Percentiles rank a stretch among this genome's conserved stretches.
phyloP scores from a whole-genome alignment of 306 rosid genomes.

The Crotalaria pallida region DNA sequence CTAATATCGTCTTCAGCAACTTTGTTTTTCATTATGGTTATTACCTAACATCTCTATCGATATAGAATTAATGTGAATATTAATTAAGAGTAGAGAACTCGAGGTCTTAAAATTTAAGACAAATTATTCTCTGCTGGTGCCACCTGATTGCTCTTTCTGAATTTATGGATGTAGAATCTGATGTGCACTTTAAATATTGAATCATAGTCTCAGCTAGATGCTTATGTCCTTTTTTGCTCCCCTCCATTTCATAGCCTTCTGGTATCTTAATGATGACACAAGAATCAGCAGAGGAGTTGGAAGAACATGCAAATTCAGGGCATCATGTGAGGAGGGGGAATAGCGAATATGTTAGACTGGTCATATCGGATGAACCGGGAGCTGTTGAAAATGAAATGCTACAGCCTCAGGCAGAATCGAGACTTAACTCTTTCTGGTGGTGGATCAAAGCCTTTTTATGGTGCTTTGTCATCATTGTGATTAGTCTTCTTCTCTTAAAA shows the following conservation, averaged over 20 bases:
- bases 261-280: constrained; percentile 43
- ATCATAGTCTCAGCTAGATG: background rate
- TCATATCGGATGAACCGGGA: constrained; percentile 59
- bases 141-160: background rate
- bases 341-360: constrained; percentile 81
- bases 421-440: constrained; percentile 49
- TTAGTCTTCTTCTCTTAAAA: constrained; percentile 44
- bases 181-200: constrained; percentile 4
- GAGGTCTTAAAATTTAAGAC: background rate
- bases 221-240: constrained; percentile 8
- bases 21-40: background rate
- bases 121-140: background rate
- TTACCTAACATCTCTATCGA: background rate
- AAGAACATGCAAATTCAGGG: constrained; percentile 41
- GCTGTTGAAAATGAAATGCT: constrained; percentile 41
- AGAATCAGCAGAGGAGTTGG: constrained; percentile 48
- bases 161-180: background rate
- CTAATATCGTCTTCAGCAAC: background rate
- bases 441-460: constrained; percentile 60
- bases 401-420: constrained; percentile 53
- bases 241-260: constrained; percentile 19
- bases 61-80: background rate
- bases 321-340: constrained; percentile 49
- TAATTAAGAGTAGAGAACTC: background rate
- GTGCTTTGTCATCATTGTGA: constrained; percentile 40